Conservation (phyloP, 2,329 filamentous ascomycete genomes). For the Amphichorda felina region DNA sequence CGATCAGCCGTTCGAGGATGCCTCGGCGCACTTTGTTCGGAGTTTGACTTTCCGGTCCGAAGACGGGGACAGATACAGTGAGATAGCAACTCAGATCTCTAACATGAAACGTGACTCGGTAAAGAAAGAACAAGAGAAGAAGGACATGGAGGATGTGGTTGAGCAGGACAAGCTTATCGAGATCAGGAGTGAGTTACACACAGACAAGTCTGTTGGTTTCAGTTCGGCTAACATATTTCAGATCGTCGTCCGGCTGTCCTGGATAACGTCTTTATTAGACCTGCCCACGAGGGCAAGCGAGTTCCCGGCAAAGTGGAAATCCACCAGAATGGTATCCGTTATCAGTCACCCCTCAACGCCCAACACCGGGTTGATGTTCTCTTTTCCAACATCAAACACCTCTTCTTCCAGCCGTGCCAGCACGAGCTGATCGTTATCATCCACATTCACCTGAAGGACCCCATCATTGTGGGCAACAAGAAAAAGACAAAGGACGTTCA, state of each 20-base stretch:
- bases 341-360: constrained; percentile 68
- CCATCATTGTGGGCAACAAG: constrained; percentile 92
- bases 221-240: constrained; percentile 17
- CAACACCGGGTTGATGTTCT: constrained; percentile 84
- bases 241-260: constrained; percentile 82
- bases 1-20: constrained; percentile 95
- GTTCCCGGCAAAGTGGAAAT: constrained; percentile 94
- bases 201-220: not conserved
- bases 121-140: constrained; percentile 95
- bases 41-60: constrained; percentile 91
- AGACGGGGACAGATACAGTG: constrained; percentile 77
- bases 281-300: constrained; percentile 91
- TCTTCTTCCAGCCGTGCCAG: constrained; percentile 97
- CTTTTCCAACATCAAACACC: constrained; percentile 95
- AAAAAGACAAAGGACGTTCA: constrained; percentile 99
- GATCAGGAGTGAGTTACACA: constrained; percentile 61
- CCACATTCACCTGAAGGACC: constrained; percentile 94
- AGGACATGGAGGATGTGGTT: constrained; percentile 98
- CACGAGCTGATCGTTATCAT: constrained; percentile 97
- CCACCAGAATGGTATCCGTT: constrained; percentile 97
- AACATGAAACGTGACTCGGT: constrained; percentile 90
- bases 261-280: constrained; percentile 90
- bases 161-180: constrained; percentile 97
- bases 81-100: constrained; percentile 85
- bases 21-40: constrained; percentile 87